Conservation (phyloP, 1,139 yeast genomes). For the Geotrichum restrictum region DNA sequence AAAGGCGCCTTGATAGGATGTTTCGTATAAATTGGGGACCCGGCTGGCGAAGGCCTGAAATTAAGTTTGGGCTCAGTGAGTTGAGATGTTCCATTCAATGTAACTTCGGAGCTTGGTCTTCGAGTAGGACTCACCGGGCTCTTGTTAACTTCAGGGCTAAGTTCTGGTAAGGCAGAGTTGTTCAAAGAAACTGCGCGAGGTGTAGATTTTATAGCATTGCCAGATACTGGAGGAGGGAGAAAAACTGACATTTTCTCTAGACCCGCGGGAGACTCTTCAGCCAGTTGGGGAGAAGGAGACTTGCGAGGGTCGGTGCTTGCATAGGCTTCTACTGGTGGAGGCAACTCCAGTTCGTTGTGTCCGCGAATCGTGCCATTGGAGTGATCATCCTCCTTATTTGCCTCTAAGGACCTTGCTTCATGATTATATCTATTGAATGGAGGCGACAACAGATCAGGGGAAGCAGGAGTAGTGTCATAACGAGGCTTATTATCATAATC, state of each 20-base stretch:
- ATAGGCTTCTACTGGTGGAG: conserved; percentile 12
- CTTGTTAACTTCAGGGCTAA: conserved; percentile 5
- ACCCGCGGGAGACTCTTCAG: background rate
- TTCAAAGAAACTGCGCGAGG: conserved; percentile 13
- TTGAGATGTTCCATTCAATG: background rate
- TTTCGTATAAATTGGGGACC: background rate
- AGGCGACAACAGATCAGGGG: conserved; percentile 12
- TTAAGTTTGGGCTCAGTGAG: background rate
- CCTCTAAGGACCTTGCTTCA: background rate
- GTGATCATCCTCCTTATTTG: conserved; percentile 1
- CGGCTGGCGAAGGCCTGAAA: background rate
- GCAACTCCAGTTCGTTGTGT: conserved; percentile 15
- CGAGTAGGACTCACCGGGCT: conserved; percentile 10
- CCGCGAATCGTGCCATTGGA: conserved; percentile 8
- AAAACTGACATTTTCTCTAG: conserved; percentile 6
- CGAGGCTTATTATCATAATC: background rate
- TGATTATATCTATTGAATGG: background rate
- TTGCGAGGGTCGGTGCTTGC: conserved; percentile 16
- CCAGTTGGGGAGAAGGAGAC: conserved; percentile 16
- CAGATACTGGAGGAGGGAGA: background rate
- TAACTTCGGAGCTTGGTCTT: conserved; percentile 7
- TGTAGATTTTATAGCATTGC: conserved; percentile 8
- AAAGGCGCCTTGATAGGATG: too few relatives aligned
- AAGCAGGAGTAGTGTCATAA: conserved; percentile 3
- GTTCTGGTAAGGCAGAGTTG: conserved; percentile 12